Percentiles rank a stretch among this genome's conserved stretches.
These are phyloP conservation scores for Epichloe sp. DNA, from an alignment of 2,329 filamentous ascomycete genomes.

Conservation along the genomic window DNA sequence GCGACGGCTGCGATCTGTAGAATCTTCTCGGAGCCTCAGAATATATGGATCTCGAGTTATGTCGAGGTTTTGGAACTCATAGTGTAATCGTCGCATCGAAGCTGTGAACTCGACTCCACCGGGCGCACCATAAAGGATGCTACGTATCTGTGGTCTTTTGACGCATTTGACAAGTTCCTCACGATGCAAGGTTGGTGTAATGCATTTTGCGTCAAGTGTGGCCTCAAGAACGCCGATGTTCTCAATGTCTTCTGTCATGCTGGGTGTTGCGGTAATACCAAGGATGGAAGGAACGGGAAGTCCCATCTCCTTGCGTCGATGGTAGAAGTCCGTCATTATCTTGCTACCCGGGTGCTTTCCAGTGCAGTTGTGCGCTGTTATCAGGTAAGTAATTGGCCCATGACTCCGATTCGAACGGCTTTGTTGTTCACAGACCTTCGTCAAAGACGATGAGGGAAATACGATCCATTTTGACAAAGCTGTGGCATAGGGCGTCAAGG, in stretches of 20 bases:
- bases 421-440: slow-evolving; percentile 45
- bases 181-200: slow-evolving; percentile 54
- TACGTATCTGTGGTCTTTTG: slow-evolving; percentile 47
- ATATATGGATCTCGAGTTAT: slow-evolving; percentile 50
- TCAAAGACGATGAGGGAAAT: slow-evolving; percentile 68
- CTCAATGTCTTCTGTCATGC: slow-evolving; percentile 43
- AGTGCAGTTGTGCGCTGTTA: slow-evolving; percentile 59
- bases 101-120: slow-evolving; percentile 11
- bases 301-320: slow-evolving; percentile 27
- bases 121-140: slow-evolving; percentile 18
- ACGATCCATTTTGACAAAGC: slow-evolving; percentile 51
- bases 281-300: slow-evolving; percentile 49
- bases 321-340: slow-evolving; percentile 65
- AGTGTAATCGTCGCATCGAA: slow-evolving; percentile 30
- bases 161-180: slow-evolving; percentile 56
- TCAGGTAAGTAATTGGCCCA: not conserved
- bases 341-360: slow-evolving; percentile 49
- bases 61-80: slow-evolving; percentile 32
- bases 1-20: slow-evolving; percentile 26
- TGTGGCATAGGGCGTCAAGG: slow-evolving; percentile 59
- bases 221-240: slow-evolving; percentile 50
- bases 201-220: slow-evolving; percentile 56
- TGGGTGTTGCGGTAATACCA: slow-evolving; percentile 70
- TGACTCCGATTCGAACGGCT: not conserved
- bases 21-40: slow-evolving; percentile 28